Percentiles rank a stretch among this genome's conserved stretches.
phyloP scores from a whole-genome alignment of 2,329 filamentous ascomycete species.

The Verticillium albo-atrum region DNA sequence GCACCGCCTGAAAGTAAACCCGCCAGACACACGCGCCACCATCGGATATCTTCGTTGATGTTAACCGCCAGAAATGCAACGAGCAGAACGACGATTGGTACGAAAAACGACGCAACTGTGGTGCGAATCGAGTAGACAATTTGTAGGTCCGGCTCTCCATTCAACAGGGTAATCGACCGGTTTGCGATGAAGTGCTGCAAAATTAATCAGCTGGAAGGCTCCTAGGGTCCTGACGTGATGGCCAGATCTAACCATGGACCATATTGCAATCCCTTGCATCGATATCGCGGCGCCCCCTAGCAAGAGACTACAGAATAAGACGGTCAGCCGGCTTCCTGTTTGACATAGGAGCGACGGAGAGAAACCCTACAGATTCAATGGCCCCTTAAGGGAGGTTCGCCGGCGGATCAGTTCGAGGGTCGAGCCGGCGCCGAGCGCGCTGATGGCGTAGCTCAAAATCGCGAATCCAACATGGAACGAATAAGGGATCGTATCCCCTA shows the following conservation, averaged over 20 bases:
- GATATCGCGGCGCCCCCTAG: constrained; percentile 60
- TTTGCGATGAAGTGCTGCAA: constrained; percentile 78
- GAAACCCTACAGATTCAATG: constrained; percentile 60
- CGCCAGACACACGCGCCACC: constrained; percentile 55
- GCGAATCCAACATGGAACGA: constrained; percentile 58
- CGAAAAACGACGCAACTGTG: constrained; percentile 73
- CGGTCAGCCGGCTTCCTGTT: not conserved
- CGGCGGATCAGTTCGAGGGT: constrained; percentile 79
- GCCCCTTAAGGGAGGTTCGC: constrained; percentile 62
- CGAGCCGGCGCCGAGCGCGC: constrained; percentile 70
- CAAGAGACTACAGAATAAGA: constrained; percentile 43
- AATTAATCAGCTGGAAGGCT: constrained; percentile 14
- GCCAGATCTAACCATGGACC: constrained; percentile 53
- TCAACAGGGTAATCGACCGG: constrained; percentile 65
- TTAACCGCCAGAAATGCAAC: constrained; percentile 68
- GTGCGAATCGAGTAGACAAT: constrained; percentile 69
- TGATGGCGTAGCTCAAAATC: constrained; percentile 70
- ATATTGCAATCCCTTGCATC: constrained; percentile 71
- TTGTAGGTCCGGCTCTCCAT: constrained; percentile 59
- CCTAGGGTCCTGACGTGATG: constrained; percentile 9
- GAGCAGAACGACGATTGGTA: constrained; percentile 71
- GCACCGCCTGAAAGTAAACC: constrained; percentile 68
- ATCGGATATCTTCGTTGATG: constrained; percentile 50
- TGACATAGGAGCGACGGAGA: too few relatives aligned
- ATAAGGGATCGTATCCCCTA: constrained; percentile 40